Evolutionary conservation across 2,329 filamentous ascomycete species (phyloP).

Genomic region (Xylariaceae sp.): DNA sequence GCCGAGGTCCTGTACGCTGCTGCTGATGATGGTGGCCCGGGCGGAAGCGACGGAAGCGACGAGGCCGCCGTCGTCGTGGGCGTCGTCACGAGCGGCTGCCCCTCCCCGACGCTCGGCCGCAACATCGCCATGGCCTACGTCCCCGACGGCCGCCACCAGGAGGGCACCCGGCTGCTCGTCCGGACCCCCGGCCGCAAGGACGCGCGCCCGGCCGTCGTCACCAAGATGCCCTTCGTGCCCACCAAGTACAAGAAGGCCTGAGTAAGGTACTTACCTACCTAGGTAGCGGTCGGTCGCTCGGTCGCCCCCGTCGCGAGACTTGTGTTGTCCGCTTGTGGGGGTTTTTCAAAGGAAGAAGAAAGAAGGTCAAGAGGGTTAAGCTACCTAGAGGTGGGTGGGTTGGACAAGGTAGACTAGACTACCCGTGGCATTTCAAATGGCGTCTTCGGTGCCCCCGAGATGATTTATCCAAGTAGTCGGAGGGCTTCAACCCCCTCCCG

Average conservation of each 20-base stretch:
- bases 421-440: too few relatives aligned
- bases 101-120: constrained; percentile 75
- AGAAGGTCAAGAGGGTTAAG: too few relatives aligned
- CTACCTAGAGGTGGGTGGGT: too few relatives aligned
- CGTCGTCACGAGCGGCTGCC: constrained; percentile 79
- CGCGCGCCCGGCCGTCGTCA: constrained; percentile 64
- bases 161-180: constrained; percentile 72
- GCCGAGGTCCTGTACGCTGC: constrained; percentile 59
- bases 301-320: too few relatives aligned
- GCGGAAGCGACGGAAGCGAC: too few relatives aligned
- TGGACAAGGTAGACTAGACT: too few relatives aligned
- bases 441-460: too few relatives aligned
- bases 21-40: neutral
- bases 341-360: too few relatives aligned
- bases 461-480: too few relatives aligned
- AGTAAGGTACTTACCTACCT: constrained; percentile 1
- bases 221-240: constrained; percentile 83
- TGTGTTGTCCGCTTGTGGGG: too few relatives aligned
- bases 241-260: constrained; percentile 63
- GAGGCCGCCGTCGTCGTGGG: constrained; percentile 60
- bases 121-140: constrained; percentile 98
- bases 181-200: constrained; percentile 65
- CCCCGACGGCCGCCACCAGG: constrained; percentile 72
- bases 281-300: neutral
- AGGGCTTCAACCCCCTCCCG: too few relatives aligned